Base-by-base conservation (phyloP, 371 early-diverging fungal species). In the Mortierella sp. region DNA sequence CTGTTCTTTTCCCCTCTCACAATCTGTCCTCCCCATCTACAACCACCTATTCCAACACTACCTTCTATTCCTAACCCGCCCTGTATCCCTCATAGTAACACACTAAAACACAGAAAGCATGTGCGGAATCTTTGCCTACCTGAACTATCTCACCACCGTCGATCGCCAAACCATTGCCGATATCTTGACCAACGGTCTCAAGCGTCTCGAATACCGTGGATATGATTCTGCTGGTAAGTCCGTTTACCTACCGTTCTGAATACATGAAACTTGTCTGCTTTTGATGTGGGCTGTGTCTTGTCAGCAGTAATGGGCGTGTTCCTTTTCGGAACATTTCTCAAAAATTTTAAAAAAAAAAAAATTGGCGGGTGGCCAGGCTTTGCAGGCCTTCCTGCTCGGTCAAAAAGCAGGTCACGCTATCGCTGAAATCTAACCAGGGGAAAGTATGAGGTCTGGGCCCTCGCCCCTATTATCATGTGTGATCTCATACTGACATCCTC, bases 51-150 rank as follows among this genome's bases (percentile, higher is more conserved):
- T 37, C 21, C 39, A 21, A 28, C 27, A n/a, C 21, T 23, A 0
- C 12, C 28, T 37, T 49, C 21, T 19, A 7, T 8, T 19, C 44
- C 17, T 21, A 19, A 6, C 21, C 44, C 14, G 9, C 44, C 17
- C 19, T 21, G 17, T 21, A 19, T 19, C n/a, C 21, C 44, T 27
- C 23, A 31, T 7, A 44, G 4, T 19, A n/a, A 17, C 44, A 19
- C 44, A n/a, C 0, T 11, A 28, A 2, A 9, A 44, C 51, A 42
- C 17, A 12, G 17, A 61, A 60, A n/a, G 60, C 51, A 99, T 99
- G 99, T 99, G 99, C 82, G 99, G 99, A 81, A 99, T 99, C 84
- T 97, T 99, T 87, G 98, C 94, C 63, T 95, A 96, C 70, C 87
- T 94, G 72, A 97, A 96, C 86, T 97, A 93, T 84, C 89, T 93